A percentile compares a stretch with the other conserved stretches of the same genome.
These are phyloP conservation scores for Dothiorella sarmentorum DNA, from an alignment of 2,329 filamentous ascomycete species.

Conservation along the genomic window DNA sequence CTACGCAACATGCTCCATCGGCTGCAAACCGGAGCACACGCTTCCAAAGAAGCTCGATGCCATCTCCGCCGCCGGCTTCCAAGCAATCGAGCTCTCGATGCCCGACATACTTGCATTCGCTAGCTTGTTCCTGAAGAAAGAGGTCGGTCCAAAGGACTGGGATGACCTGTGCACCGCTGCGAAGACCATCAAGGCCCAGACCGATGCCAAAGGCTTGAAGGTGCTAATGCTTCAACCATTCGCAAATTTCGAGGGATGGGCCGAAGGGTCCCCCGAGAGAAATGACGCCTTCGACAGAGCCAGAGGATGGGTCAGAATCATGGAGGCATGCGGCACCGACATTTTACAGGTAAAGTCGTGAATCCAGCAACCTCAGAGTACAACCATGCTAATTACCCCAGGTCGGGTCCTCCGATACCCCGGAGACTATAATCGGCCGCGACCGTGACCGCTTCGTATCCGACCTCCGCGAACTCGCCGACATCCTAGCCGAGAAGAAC, in stretches of 20 bases:
- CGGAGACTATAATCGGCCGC: slow-evolving; percentile 50
- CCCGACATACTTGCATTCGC: slow-evolving; percentile 67
- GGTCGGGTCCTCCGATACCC: slow-evolving; percentile 63
- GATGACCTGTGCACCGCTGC: slow-evolving; percentile 55
- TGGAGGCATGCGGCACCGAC: slow-evolving; percentile 66
- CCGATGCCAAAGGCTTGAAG: slow-evolving; percentile 52
- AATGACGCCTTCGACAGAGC: slow-evolving; percentile 62
- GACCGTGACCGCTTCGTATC: slow-evolving; percentile 52
- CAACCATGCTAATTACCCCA: slow-evolving; percentile 23
- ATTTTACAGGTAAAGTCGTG: slow-evolving; percentile 60
- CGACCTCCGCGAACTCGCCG: slow-evolving; percentile 63
- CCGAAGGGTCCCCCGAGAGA: slow-evolving; percentile 54
- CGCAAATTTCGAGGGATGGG: slow-evolving; percentile 74
- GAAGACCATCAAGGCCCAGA: slow-evolving; percentile 52
- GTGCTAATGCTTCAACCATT: slow-evolving; percentile 75
- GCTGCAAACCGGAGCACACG: slow-evolving; percentile 46
- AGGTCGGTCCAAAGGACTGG: slow-evolving; percentile 58
- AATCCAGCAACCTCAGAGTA: neutral
- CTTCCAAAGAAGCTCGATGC: slow-evolving; percentile 60
- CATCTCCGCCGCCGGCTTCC: slow-evolving; percentile 63
- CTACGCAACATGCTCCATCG: slow-evolving; percentile 57
- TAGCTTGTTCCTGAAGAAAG: slow-evolving; percentile 46
- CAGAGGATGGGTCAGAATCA: slow-evolving; percentile 65
- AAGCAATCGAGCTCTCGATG: slow-evolving; percentile 70
- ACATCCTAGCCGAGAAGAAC: slow-evolving; percentile 55